A percentile compares a stretch with the other conserved stretches of the same genome.
These are phyloP conservation scores for Anthoceros angustus DNA, from an alignment of 225 moss, liverwort and hornwort species.

Conservation along the genomic window DNA sequence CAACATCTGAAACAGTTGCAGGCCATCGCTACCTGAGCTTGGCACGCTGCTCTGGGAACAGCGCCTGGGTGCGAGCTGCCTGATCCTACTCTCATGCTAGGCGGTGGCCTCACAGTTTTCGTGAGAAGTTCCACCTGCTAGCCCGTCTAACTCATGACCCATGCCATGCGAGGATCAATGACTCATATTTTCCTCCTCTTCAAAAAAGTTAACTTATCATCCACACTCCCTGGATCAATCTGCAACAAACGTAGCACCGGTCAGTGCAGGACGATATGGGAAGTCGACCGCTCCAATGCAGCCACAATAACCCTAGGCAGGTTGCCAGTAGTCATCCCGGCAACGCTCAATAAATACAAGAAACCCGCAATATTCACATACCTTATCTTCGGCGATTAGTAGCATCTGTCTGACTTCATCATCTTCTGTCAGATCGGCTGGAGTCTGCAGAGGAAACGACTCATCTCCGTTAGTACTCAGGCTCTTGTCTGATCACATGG, in stretches of 20 bases:
- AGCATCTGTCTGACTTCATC: slow-evolving; percentile 22
- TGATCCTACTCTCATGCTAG: too few relatives aligned
- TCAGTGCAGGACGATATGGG: background rate
- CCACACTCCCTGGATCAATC: background rate
- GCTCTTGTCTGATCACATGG: background rate
- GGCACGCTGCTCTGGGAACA: too few relatives aligned
- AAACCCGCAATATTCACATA: background rate
- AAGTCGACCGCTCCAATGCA: background rate
- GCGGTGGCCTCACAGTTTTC: too few relatives aligned
- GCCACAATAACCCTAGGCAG: background rate
- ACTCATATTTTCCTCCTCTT: background rate
- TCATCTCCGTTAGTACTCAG: background rate
- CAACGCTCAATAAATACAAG: background rate
- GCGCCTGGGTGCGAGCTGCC: too few relatives aligned
- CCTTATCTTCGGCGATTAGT: slow-evolving; percentile 17
- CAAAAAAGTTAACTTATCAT: background rate
- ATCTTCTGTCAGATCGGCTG: slow-evolving; percentile 42
- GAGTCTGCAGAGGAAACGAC: slow-evolving; percentile 19
- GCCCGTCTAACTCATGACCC: too few relatives aligned
- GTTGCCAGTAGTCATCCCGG: background rate
- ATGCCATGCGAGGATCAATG: too few relatives aligned
- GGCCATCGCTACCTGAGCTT: too few relatives aligned
- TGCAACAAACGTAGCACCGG: background rate
- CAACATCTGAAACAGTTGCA: too few relatives aligned
- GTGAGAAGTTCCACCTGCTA: too few relatives aligned